Evolutionary conservation across 2,329 filamentous ascomycete species (phyloP).

Genomic region (Aspergillus nomiae): DNA sequence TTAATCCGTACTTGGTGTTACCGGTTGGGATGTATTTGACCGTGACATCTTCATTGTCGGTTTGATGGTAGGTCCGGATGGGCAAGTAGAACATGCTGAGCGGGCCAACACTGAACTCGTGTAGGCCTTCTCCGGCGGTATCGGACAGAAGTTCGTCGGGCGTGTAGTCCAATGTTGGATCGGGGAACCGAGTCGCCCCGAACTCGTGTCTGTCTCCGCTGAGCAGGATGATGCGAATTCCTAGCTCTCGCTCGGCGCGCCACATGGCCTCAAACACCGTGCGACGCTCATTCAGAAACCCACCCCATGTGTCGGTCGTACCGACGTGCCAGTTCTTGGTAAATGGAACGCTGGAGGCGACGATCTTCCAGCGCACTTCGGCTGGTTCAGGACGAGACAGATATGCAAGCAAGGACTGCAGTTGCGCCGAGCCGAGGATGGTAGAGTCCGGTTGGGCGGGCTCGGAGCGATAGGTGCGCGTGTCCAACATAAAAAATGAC

Average conservation of each 20-base stretch:
- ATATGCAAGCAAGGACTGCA: constrained; percentile 77
- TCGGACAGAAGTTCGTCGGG: constrained; percentile 22
- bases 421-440: constrained; percentile 81
- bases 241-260: constrained; percentile 71
- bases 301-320: constrained; percentile 88
- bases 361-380: constrained; percentile 89
- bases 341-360: constrained; percentile 88
- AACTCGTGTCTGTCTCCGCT: constrained; percentile 97
- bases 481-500: constrained; percentile 93
- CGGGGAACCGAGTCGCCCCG: constrained; percentile 76
- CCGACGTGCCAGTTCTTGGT: constrained; percentile 97
- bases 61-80: constrained; percentile 77
- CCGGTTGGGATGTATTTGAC: constrained; percentile 82
- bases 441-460: constrained; percentile 64
- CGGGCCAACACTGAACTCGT: constrained; percentile 91
- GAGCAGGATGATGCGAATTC: constrained; percentile 77
- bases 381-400: constrained; percentile 70
- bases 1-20: constrained; percentile 82
- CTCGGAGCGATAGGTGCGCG: constrained; percentile 75
- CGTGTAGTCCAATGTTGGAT: constrained; percentile 33
- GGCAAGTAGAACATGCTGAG: constrained; percentile 94
- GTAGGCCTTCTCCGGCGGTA: constrained; percentile 51
- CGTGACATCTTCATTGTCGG: constrained; percentile 77
- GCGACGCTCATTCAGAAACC: constrained; percentile 79
- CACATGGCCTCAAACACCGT: constrained; percentile 88